phyloP scores from a whole-genome alignment of 179 eudicot genomes.

The Sideroxylon spinosum region DNA sequence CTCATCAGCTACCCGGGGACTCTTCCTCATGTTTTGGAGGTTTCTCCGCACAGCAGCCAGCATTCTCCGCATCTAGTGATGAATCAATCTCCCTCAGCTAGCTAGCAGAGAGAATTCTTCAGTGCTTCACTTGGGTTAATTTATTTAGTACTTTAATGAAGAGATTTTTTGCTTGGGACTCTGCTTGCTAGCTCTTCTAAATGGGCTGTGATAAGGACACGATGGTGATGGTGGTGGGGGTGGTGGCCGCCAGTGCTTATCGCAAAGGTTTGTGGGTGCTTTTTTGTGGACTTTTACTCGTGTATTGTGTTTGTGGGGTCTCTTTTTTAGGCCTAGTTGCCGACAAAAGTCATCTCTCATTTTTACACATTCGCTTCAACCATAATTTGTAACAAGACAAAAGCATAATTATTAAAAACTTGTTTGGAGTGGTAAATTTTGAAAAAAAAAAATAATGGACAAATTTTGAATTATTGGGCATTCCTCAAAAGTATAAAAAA shows the following conservation, averaged over 20 bases:
- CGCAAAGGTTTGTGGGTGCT: conserved; percentile 20
- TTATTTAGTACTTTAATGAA: background rate
- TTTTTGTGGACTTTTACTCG: conserved; percentile 20
- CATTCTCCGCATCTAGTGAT: background rate
- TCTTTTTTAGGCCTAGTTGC: background rate
- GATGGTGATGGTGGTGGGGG: conserved; percentile 8
- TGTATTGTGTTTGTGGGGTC: conserved; percentile 12
- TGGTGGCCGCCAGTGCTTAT: conserved; percentile 15
- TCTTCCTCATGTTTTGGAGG: conserved; percentile 33
- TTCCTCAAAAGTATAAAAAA: no score
- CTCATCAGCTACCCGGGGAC: conserved; percentile 62
- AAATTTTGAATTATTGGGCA: no score
- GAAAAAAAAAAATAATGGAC: no score
- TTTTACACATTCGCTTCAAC: no score
- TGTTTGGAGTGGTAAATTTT: no score
- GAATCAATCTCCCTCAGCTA: no score
- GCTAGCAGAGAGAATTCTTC: background rate
- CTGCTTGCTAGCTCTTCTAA: background rate
- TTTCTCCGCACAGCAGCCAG: conserved; percentile 18
- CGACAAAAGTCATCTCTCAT: conserved; percentile 6
- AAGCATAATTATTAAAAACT: no score
- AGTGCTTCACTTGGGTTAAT: background rate
- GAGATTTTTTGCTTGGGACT: background rate
- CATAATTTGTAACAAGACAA: no score
- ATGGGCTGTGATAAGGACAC: conserved; percentile 9